Base-by-base conservation (phyloP, 2,329 filamentous ascomycete genomes). In the Pestalotiopsis sp. region DNA sequence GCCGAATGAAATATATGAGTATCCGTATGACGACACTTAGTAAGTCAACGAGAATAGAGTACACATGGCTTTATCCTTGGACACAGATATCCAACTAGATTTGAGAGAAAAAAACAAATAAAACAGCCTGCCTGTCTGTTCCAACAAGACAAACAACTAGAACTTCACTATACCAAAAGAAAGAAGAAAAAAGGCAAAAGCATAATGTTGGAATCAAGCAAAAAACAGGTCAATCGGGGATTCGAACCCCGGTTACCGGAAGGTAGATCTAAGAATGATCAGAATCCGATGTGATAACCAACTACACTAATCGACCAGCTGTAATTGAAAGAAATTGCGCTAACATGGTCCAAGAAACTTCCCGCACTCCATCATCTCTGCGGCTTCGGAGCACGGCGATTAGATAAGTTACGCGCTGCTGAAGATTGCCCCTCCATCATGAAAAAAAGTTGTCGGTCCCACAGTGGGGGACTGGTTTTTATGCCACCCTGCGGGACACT, bases 261-360 rank as follows among this genome's bases (percentile, higher is more conserved):
- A 67, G 7, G 36, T 45, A 25, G 31, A 36, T 36, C 12, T 36
- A 41, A 45, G 39, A 27, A 20, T 25, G 61, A 58, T 67, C 66
- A 67, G 66, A 67, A 67, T 67, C 66, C 66, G 66, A 67, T 64
- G 66, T 67, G 58, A 62, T 67, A 62, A 67, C 66, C 66, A 67
- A 56, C 66, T 67, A 67, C 58, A 67, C 66, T 67, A 67, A 38
- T 23, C 45, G 49, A 67, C 66, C 66, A 39, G 59, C 27, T 62
- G 31, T 39, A 9, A 20, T n/a, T 52, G 17, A n/a, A 2, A 12
- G 9, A 11, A 23, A 1, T 0, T 6, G 7, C 17, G 6, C 17
- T 52, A 52, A 52, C 3, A 9, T 3, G 3, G 1, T 23, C 11
- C 23, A 52, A n/a, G 41, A 45, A 36, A 36, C 31, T 45, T 6